Conservation (phyloP, 1,284 basidiomycete genomes). For the Fomitopsis schrenkii region DNA sequence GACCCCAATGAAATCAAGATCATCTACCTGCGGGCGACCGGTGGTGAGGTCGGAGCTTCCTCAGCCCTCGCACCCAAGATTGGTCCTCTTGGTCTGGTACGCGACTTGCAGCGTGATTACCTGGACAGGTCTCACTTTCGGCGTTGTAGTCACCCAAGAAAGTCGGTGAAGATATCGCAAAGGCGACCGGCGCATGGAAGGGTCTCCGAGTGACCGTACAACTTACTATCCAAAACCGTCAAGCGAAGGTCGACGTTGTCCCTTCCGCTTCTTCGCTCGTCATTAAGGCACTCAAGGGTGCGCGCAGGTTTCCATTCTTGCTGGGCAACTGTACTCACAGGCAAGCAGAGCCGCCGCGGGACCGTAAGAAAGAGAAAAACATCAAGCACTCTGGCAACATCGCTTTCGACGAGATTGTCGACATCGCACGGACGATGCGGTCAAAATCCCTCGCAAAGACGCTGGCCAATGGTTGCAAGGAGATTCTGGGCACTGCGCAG, state of each 20-base stretch:
- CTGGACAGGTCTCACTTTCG: background rate
- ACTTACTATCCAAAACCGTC: constrained; percentile 99
- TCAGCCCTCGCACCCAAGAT: constrained; percentile 99
- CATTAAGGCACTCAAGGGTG: constrained; percentile 97
- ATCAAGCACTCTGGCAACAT: constrained; percentile 98
- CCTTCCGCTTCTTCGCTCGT: constrained; percentile 98
- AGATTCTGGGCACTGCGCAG: constrained; percentile 93
- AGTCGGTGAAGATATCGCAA: constrained; percentile 99
- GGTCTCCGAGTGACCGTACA: constrained; percentile 99
- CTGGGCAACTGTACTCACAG: background rate
- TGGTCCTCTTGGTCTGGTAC: constrained; percentile 98
- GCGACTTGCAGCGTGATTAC: constrained; percentile 28
- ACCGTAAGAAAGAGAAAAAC: constrained; percentile 99
- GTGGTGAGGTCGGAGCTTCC: constrained; percentile 99
- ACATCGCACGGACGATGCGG: constrained; percentile 96
- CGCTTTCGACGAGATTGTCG: constrained; percentile 90
- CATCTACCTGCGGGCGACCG: constrained; percentile 98
- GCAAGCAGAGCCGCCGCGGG: constrained; percentile 87
- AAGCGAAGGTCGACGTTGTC: constrained; percentile 95
- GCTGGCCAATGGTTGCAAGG: constrained; percentile 88
- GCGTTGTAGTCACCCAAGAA: constrained; percentile 92
- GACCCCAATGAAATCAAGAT: constrained; percentile 96
- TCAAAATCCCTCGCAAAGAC: constrained; percentile 94
- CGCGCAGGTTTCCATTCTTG: constrained; percentile 16
- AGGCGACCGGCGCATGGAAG: constrained; percentile 98